These are phyloP conservation scores for Luvunga scandens DNA, from an alignment of 345 rosid genomes.

Conservation along the genomic window DNA sequence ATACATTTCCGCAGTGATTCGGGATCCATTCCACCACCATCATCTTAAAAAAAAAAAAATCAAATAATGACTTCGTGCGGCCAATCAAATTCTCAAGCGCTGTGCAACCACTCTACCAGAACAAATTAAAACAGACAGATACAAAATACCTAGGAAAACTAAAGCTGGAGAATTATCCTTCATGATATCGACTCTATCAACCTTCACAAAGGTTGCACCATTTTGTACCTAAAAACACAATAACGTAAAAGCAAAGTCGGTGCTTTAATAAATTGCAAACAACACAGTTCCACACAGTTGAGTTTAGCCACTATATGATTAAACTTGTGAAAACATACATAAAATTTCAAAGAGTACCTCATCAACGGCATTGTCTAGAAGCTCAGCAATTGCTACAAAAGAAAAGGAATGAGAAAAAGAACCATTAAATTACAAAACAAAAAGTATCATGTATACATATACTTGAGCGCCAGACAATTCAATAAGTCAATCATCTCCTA, in stretches of 20 bases:
- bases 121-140: slow-evolving; percentile 1
- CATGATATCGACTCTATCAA: slow-evolving; percentile 66
- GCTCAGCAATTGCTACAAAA: slow-evolving; percentile 89
- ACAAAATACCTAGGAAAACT: slow-evolving; percentile 59
- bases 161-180: slow-evolving; percentile 88
- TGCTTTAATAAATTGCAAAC: neutral
- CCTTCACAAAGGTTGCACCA: slow-evolving; percentile 83
- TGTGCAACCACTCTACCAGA: neutral
- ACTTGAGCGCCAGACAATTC: neutral
- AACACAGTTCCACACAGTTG: neutral
- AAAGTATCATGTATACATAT: neutral
- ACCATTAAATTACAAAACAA: slow-evolving; percentile 1
- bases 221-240: slow-evolving; percentile 55
- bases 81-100: slow-evolving; percentile 11
- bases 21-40: slow-evolving; percentile 97
- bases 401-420: neutral
- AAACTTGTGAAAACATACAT: neutral
- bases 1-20: slow-evolving; percentile 76
- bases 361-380: slow-evolving; percentile 92
- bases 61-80: neutral
- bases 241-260: slow-evolving; percentile 5
- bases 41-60: slow-evolving; percentile 48
- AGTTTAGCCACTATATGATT: neutral
- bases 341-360: slow-evolving; percentile 47
- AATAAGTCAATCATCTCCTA: neutral